Evolutionary conservation across 2,329 filamentous ascomycete genomes (phyloP), one percentile per base, ranked within the genome.

Genomic region (Fusarium lateritium): DNA sequence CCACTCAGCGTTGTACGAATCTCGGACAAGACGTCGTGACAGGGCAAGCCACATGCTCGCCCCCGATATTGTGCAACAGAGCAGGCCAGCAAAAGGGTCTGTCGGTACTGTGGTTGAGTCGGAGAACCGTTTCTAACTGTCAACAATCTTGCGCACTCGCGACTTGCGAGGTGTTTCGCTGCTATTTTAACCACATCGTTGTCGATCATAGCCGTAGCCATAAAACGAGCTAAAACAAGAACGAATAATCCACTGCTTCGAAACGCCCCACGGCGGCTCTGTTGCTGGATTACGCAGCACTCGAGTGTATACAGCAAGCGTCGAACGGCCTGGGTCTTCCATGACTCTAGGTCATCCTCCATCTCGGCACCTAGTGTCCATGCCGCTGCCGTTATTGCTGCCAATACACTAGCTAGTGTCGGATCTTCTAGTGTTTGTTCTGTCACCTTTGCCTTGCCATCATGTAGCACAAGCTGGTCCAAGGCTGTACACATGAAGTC

Each of bases 21-120:
- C 34, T 77, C 75, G 8, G 76, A 71, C 28, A 84, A 75, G 55
- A 83, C 77, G 31, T 75, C 74, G 47, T 78, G 77, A 28, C 79
- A 75, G 17, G 81, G 75, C 45, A 81, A 75, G 28, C 78, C 75
- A 19, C 80, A 78, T 22, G 79, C 77, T 59, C 83, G 82, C 17
- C 83, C 80, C 66, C 83, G 85, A 67, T 79, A 83, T 33, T 83
- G 81, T 4, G 85, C 82, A 13, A 86, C 75, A 8, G 80, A 82
- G 58, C 82, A 82, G 31, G 83, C 72, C 38, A 88, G 77, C 2
- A 76, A 71, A 7, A 81, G 73, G 0, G 80, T 69, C 34, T 77
- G 74, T 7, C 56, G 71, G 56, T 78, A 77, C 39, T 73, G 69
- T 36, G 51, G 19, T 43, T 71, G 65, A 15, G 62, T 54, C 31